Evolutionary conservation across 352 stramenopile species (phyloP).

Genomic region (Phytophthora sojae): DNA sequence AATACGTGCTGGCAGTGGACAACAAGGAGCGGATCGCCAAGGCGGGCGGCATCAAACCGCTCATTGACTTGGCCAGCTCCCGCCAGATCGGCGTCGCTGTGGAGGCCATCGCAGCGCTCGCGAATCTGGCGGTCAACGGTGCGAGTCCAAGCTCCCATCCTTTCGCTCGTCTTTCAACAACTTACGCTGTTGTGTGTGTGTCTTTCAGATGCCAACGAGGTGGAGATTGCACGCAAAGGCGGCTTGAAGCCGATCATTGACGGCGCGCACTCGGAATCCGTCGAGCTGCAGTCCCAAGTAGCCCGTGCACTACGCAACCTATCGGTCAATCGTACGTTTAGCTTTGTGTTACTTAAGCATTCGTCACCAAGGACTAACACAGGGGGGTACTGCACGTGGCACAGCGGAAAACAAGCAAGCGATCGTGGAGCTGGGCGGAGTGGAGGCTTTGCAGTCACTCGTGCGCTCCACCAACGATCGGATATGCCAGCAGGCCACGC

Average conservation of each 20-base stretch:
- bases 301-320: conserved; percentile 94
- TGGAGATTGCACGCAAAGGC: conserved; percentile 90
- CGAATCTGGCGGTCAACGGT: conserved; percentile 96
- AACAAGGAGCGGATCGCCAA: conserved; percentile 95
- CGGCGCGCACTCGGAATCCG: conserved; percentile 74
- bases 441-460: conserved; percentile 84
- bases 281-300: conserved; percentile 90
- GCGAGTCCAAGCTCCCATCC: background rate
- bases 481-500: conserved; percentile 91
- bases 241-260: conserved; percentile 93
- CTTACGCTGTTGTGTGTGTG: conserved; percentile 1
- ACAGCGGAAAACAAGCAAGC: conserved; percentile 91
- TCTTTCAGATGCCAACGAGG: conserved; percentile 91
- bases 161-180: conserved; percentile 1
- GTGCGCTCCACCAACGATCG: conserved; percentile 84
- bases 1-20: conserved; percentile 54
- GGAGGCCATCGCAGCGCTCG: conserved; percentile 94
- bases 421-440: conserved; percentile 84
- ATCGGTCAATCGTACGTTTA: conserved; percentile 90
- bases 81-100: conserved; percentile 88
- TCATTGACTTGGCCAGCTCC: conserved; percentile 84
- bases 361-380: background rate
- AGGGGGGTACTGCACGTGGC: conserved; percentile 2
- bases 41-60: conserved; percentile 89
- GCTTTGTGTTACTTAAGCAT: background rate